Percentiles rank a stretch among this genome's conserved stretches.
Conservation (phyloP, 148 eudicot species). For the Cornus kousa region DNA sequence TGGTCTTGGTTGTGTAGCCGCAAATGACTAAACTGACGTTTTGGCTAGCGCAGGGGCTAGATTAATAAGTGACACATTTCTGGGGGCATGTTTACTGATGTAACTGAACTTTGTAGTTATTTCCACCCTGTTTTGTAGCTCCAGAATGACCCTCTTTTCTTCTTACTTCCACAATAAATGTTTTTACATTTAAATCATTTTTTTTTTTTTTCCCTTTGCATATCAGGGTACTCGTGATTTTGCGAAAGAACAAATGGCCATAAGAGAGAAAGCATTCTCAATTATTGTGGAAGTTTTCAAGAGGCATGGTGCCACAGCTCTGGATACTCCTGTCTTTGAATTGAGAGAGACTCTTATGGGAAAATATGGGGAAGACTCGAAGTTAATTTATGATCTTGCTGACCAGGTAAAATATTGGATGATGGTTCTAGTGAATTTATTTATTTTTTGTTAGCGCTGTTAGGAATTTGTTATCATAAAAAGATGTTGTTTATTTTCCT, state of each 20-base stretch:
- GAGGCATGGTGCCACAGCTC: constrained; percentile 88
- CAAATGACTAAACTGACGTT: too few species aligned
- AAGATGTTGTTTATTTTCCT: not conserved
- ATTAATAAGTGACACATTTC: too few species aligned
- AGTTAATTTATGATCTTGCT: constrained; percentile 95
- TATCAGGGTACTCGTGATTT: constrained; percentile 92
- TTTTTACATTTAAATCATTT: too few species aligned
- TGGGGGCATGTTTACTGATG: too few species aligned
- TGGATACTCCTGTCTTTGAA: constrained; percentile 97
- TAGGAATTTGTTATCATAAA: not conserved
- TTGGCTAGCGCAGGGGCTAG: too few species aligned
- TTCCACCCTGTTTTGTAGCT: too few species aligned
- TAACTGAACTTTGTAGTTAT: too few species aligned
- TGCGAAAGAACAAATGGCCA: constrained; percentile 90
- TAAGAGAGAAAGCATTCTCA: constrained; percentile 79
- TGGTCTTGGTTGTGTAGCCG: not conserved
- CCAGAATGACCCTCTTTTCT: not conserved
- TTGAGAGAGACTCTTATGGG: constrained; percentile 93
- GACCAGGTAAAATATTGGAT: constrained; percentile 66
- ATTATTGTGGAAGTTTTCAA: constrained; percentile 74
- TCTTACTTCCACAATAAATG: too few species aligned
- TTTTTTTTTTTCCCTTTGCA: not conserved
- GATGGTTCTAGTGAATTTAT: constrained; percentile 1
- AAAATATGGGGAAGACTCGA: constrained; percentile 96
- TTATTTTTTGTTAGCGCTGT: not conserved